Percentiles rank a stretch among this genome's conserved stretches.
These are phyloP conservation scores for Asterophora lycoperdoides DNA, from an alignment of 768 basidiomycete species.

Conservation along the genomic window DNA sequence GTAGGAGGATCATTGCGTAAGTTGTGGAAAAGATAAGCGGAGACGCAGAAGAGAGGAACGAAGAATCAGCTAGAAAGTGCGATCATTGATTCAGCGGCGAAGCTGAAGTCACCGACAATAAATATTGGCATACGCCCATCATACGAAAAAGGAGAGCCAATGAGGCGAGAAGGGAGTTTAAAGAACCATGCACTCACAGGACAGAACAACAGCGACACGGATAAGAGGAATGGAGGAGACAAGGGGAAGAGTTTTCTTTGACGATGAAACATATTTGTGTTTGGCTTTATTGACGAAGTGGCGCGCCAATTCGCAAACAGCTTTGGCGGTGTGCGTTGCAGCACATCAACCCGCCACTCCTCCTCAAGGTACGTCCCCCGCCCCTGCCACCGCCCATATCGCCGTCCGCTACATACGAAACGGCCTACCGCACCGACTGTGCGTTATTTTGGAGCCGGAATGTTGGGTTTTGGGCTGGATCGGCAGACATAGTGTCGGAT, in stretches of 20 bases:
- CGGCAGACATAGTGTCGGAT: conserved; percentile 43
- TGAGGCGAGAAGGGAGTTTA: neutral
- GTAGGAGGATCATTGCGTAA: neutral
- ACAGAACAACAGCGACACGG: conserved; percentile 1
- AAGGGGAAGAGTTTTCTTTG: conserved; percentile 6
- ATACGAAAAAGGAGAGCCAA: conserved; percentile 19
- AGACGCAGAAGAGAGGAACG: neutral
- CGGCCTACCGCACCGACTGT: conserved; percentile 4
- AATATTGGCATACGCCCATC: conserved; percentile 56
- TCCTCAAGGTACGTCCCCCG: conserved; percentile 65
- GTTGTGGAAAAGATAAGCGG: conserved; percentile 13
- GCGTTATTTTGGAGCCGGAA: conserved; percentile 17
- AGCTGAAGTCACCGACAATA: conserved; percentile 64
- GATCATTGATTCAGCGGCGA: conserved; percentile 38
- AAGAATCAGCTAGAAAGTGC: conserved; percentile 44
- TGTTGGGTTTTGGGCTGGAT: conserved; percentile 36
- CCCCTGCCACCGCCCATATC: conserved; percentile 12
- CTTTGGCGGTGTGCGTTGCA: conserved; percentile 22
- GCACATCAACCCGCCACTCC: conserved; percentile 41
- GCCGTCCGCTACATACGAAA: neutral
- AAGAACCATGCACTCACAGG: conserved; percentile 22
- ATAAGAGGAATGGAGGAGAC: neutral
- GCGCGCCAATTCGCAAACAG: conserved; percentile 21
- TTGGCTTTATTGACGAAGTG: conserved; percentile 29
- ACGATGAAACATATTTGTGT: conserved; percentile 12